phyloP scores from a whole-genome alignment of 306 rosid genomes.

The Pyrus communis region DNA sequence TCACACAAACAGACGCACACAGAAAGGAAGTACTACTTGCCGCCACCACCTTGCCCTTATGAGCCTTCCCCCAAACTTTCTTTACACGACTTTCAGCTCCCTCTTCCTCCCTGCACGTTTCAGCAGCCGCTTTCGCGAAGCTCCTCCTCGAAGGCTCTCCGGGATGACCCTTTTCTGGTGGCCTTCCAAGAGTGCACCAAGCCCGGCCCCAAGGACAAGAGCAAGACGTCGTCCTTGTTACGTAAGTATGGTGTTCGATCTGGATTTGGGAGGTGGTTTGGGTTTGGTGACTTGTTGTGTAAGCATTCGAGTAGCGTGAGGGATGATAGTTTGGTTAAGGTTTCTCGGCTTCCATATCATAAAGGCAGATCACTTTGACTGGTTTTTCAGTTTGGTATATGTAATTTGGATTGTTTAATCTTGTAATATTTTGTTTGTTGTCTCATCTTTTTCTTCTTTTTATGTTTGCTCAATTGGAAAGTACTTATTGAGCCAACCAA shows the following conservation, averaged over 20 bases:
- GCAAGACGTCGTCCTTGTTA: constrained; percentile 1
- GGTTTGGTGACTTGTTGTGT: constrained; percentile 29
- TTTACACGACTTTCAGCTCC: constrained; percentile 38
- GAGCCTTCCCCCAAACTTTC: background rate
- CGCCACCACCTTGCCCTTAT: constrained; percentile 46
- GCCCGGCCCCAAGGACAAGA: constrained; percentile 1
- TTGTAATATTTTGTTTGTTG: too few species aligned
- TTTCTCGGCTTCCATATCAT: constrained; percentile 24
- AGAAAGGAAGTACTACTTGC: constrained; percentile 13
- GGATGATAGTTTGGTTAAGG: constrained; percentile 41
- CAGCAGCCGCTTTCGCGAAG: constrained; percentile 35
- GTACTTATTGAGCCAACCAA: too few species aligned
- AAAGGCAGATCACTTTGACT: constrained; percentile 3
- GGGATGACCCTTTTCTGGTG: constrained; percentile 57
- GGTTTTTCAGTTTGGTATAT: background rate
- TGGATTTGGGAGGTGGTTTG: constrained; percentile 27
- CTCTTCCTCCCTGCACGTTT: constrained; percentile 71
- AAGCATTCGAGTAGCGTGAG: constrained; percentile 32
- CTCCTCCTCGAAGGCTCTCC: constrained; percentile 34
- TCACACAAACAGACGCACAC: background rate
- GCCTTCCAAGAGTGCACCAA: constrained; percentile 70
- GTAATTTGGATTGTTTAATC: background rate
- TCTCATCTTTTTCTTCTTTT: too few species aligned
- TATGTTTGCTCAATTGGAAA: too few species aligned
- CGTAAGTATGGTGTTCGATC: background rate